Conservation (phyloP, 148 eudicot genomes). For the Persicaria tinctoria region DNA sequence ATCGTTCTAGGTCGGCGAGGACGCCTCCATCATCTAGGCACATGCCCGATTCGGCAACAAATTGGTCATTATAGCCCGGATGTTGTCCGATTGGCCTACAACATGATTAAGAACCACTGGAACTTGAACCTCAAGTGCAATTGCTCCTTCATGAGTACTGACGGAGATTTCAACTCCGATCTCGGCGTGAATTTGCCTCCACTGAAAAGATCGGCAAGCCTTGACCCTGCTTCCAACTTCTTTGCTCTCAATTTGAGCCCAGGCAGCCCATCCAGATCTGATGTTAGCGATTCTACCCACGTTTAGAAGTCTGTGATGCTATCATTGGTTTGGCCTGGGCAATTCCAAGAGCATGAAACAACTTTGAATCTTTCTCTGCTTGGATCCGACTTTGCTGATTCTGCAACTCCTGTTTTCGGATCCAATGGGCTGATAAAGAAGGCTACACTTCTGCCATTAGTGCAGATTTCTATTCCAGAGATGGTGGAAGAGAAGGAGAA, state of each 20-base stretch:
- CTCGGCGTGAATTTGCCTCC: background rate
- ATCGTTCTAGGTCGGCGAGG: conserved; percentile 14
- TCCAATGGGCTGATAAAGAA: too few relatives aligned
- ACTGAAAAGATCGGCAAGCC: background rate
- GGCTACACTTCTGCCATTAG: too few relatives aligned
- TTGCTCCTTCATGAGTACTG: conserved; percentile 29
- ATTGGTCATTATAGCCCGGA: background rate
- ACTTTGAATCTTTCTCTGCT: background rate
- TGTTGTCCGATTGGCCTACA: background rate
- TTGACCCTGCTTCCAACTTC: background rate
- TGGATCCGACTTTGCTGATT: background rate
- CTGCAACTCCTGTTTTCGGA: too few relatives aligned
- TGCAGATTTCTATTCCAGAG: too few relatives aligned
- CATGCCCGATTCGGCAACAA: conserved; percentile 14
- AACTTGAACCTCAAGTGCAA: conserved; percentile 27
- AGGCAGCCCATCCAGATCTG: background rate
- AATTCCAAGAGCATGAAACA: background rate
- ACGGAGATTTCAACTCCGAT: background rate
- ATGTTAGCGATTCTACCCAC: background rate
- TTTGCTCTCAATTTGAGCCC: background rate
- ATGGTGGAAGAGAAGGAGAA: background rate
- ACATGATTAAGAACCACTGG: background rate
- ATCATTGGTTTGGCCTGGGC: background rate
- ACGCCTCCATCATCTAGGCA: conserved; percentile 13
- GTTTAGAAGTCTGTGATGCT: background rate